Evolutionary conservation across 495 filamentous ascomycete genomes (phyloP).

Genomic region (Penicillium flavigenum): DNA sequence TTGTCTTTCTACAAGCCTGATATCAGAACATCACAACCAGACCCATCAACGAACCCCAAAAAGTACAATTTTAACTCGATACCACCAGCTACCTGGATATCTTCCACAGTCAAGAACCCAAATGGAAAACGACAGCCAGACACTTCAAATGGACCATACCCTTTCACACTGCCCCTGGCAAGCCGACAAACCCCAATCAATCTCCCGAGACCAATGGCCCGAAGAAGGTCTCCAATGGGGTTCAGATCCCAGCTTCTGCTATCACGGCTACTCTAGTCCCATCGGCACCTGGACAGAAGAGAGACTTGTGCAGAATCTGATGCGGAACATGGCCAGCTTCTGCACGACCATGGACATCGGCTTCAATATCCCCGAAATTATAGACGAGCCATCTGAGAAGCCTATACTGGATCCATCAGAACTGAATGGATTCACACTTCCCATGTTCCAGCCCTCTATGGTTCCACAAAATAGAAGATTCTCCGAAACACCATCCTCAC

Average conservation of each 20-base stretch:
- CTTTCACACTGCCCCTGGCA: conserved; percentile 1
- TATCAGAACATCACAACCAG: background rate
- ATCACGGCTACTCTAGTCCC: conserved; percentile 27
- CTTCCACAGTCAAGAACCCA: background rate
- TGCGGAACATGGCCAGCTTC: conserved; percentile 27
- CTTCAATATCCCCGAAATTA: background rate
- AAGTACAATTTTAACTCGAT: background rate
- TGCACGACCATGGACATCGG: conserved; percentile 17
- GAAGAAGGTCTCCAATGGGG: conserved; percentile 28
- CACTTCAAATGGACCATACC: background rate
- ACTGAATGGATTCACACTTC: conserved; percentile 3
- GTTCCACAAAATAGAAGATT: background rate
- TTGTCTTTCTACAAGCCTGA: background rate
- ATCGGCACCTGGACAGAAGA: conserved; percentile 32
- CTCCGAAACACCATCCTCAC: conserved; percentile 3
- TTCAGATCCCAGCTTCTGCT: conserved; percentile 31
- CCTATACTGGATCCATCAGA: background rate
- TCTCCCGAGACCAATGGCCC: background rate
- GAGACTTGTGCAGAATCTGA: conserved; percentile 21
- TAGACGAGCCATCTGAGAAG: background rate
- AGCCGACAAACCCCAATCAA: background rate
- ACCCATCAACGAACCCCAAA: background rate
- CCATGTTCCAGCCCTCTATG: conserved; percentile 5
- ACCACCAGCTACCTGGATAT: background rate
- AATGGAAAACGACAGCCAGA: background rate